Percentiles rank a stretch among this genome's conserved stretches.
Conservation (phyloP, 73 alveolate species). For the Paramecium caudatum region DNA sequence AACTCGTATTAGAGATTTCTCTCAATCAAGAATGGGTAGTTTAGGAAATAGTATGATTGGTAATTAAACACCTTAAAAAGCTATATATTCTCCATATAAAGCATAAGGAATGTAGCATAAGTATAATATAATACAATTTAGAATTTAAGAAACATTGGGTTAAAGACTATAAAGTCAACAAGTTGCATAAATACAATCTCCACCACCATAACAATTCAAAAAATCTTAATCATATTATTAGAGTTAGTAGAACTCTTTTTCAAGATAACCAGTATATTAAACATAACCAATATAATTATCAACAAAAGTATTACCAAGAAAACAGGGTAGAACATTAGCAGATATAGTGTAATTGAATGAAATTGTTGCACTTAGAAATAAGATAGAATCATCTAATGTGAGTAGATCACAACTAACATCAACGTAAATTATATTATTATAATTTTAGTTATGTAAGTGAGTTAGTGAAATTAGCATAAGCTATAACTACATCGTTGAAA, state of each 20-base stretch:
- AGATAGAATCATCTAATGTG: slow-evolving; percentile 1
- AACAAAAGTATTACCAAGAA: not conserved
- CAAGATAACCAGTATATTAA: too few species aligned
- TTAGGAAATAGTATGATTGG: not conserved
- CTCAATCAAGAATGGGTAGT: slow-evolving; percentile 3
- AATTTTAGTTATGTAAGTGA: slow-evolving; percentile 34
- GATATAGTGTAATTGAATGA: slow-evolving; percentile 30
- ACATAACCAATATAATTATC: not conserved
- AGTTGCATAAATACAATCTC: not conserved
- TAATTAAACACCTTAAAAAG: slow-evolving; percentile 2
- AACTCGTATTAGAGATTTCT: slow-evolving; percentile 42
- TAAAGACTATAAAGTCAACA: not conserved
- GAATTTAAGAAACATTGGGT: not conserved
- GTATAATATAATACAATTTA: not conserved
- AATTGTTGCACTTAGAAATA: slow-evolving; percentile 23
- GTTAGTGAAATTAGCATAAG: slow-evolving; percentile 24
- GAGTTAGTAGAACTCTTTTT: too few species aligned
- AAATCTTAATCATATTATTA: not conserved
- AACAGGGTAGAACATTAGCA: not conserved
- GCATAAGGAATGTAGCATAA: slow-evolving; percentile 8
- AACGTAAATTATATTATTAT: not conserved
- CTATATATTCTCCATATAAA: not conserved
- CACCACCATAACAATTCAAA: not conserved
- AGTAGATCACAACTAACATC: slow-evolving; percentile 25
- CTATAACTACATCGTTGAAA: slow-evolving; percentile 34